These are phyloP conservation scores for Neonectria faginata DNA, from an alignment of 2,329 filamentous ascomycete species.

Conservation along the genomic window DNA sequence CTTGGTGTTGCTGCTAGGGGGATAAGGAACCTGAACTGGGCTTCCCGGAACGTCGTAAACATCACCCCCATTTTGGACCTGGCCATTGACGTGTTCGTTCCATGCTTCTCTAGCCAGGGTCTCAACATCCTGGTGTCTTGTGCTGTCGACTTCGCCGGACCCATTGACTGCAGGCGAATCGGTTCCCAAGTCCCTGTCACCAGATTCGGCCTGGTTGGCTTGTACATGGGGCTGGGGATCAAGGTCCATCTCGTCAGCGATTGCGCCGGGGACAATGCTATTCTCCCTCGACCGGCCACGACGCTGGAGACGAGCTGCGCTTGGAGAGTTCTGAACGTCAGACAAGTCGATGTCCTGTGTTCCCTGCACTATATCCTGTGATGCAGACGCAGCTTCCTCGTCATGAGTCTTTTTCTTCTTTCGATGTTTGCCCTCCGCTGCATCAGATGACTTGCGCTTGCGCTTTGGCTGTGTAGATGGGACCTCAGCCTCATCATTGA, in stretches of 20 bases:
- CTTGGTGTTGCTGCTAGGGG: slow-evolving; percentile 42
- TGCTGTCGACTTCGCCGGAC: slow-evolving; percentile 10
- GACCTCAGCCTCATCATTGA: slow-evolving; percentile 34
- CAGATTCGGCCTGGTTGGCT: slow-evolving; percentile 19
- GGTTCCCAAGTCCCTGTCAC: slow-evolving; percentile 26
- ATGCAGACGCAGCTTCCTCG: slow-evolving; percentile 30
- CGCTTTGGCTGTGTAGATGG: slow-evolving; percentile 46
- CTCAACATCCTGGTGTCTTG: slow-evolving; percentile 43
- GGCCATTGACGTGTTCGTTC: slow-evolving; percentile 49
- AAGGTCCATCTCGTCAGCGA: slow-evolving; percentile 42
- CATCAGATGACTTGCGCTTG: slow-evolving; percentile 50
- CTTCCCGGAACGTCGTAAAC: slow-evolving; percentile 45
- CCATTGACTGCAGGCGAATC: slow-evolving; percentile 26
- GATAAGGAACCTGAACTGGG: slow-evolving; percentile 35
- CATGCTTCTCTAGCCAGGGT: slow-evolving; percentile 51
- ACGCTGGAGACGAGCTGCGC: slow-evolving; percentile 42
- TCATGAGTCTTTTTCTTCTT: slow-evolving; percentile 50
- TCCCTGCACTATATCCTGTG: slow-evolving; percentile 38
- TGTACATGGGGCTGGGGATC: slow-evolving; percentile 32
- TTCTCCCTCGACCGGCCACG: slow-evolving; percentile 41
- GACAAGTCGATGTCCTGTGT: slow-evolving; percentile 36
- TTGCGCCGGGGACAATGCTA: slow-evolving; percentile 32
- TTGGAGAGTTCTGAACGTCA: slow-evolving; percentile 46
- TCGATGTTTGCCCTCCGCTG: slow-evolving; percentile 46
- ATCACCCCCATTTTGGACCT: slow-evolving; percentile 40